A percentile compares a stretch with the other conserved stretches of the same genome.
Evolutionary conservation across 768 basidiomycete species (phyloP).

Genomic region (Mycena kentingensis): DNA sequence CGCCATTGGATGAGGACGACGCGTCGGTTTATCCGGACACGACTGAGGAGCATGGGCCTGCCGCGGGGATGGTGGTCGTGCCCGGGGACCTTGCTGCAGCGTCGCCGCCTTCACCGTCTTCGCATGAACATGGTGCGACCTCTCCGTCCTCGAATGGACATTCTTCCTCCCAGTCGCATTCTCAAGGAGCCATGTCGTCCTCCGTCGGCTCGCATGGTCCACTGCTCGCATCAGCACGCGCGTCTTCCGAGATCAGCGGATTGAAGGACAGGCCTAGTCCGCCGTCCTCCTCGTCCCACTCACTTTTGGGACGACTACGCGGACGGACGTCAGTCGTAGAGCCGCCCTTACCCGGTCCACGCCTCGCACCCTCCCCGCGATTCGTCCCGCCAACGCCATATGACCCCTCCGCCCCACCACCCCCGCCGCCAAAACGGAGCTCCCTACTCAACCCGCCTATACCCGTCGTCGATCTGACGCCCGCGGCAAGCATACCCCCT

Average conservation of each 20-base stretch:
- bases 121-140: neutral
- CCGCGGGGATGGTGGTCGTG: neutral
- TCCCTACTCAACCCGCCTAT: neutral
- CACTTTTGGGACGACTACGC: neutral
- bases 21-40: neutral
- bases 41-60: neutral
- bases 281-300: neutral
- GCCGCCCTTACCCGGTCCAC: neutral
- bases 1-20: slow-evolving; percentile 6
- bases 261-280: neutral
- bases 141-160: slow-evolving; percentile 1
- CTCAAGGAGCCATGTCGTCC: neutral
- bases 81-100: neutral
- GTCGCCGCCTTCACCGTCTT: neutral
- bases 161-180: neutral
- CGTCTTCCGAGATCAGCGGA: neutral
- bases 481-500: neutral
- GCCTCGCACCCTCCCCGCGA: neutral
- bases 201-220: neutral
- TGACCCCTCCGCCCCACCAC: neutral
- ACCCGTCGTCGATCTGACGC: neutral
- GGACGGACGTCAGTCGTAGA: neutral
- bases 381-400: neutral
- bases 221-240: neutral
- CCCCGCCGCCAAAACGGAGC: neutral